Evolutionary conservation across 1,139 yeast genomes (phyloP), one percentile per base, ranked within the genome.

Genomic region (Sugiyamaella xylanicola): DNA sequence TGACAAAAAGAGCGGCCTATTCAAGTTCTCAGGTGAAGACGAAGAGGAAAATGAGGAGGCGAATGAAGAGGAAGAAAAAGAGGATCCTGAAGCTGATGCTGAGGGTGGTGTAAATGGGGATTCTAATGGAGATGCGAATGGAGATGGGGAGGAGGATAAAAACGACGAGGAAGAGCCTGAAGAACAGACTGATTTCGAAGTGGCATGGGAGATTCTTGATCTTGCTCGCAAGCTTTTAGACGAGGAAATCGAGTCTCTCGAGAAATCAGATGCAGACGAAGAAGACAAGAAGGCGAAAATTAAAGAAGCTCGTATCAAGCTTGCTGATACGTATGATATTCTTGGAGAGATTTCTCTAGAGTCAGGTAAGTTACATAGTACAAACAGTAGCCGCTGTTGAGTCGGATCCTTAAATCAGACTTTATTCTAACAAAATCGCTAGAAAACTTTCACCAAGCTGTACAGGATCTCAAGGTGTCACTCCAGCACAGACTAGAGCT

Each of bases 331-430:
- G 0, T 87, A 84, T 66, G 95, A 87, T 66, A 72, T 92, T 7
- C 76, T 91, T 19, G 98, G 98, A 20, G 98, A 93, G 68, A 87
- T 92, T 4, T 86, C 96, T 0, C 74, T 91, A 42, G 97, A 91
- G 67, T 84, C 92, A 1, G 92, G 64, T 62, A 55, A 15, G 58
- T n/a, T n/a, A n/a, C n/a, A n/a, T n/a, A n/a, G n/a, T n/a, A n/a
- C n/a, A n/a, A n/a, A n/a, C n/a, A n/a, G n/a, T n/a, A n/a, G n/a
- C n/a, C n/a, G n/a, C n/a, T n/a, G n/a, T n/a, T n/a, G n/a, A n/a
- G n/a, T n/a, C n/a, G n/a, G n/a, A n/a, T n/a, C n/a, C n/a, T n/a
- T n/a, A n/a, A n/a, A n/a, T n/a, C n/a, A n/a, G n/a, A n/a, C n/a
- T n/a, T n/a, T n/a, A n/a, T n/a, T n/a, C n/a, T n/a, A n/a, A n/a